phyloP scores from a whole-genome alignment of 2,329 filamentous ascomycete species.

The Ophiostoma triangulosporum region DNA sequence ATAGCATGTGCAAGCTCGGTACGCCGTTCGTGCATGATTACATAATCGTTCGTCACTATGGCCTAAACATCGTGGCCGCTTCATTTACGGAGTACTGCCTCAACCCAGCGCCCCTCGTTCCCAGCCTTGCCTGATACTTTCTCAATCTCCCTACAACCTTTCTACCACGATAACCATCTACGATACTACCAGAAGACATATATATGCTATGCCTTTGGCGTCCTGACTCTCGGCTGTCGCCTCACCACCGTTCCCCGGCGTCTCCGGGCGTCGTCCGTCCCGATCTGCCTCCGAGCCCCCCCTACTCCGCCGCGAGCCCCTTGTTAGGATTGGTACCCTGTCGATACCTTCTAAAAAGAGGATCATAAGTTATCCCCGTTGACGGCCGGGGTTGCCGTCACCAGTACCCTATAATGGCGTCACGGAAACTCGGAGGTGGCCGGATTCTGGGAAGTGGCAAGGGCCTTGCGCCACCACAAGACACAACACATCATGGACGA shows the following conservation, averaged over 20 bases:
- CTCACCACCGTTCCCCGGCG: neutral
- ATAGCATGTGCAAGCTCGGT: neutral
- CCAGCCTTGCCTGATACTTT: neutral
- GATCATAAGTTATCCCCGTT: neutral
- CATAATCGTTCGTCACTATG: neutral
- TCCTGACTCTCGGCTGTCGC: neutral
- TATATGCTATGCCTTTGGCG: neutral
- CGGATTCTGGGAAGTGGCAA: conserved; percentile 80
- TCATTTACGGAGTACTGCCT: neutral
- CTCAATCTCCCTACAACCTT: neutral
- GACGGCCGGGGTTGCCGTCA: conserved; percentile 1
- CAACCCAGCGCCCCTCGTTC: neutral
- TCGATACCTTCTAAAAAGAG: neutral
- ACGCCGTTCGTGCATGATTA: no score
- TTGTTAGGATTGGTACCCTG: neutral
- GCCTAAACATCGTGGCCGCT: neutral
- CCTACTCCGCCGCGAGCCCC: neutral
- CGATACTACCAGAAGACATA: neutral
- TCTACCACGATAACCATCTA: neutral
- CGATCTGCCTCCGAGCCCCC: neutral
- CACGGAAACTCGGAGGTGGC: conserved; percentile 78
- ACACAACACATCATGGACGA: conserved; percentile 21
- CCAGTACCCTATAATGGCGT: conserved; percentile 43
- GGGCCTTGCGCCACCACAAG: conserved; percentile 55
- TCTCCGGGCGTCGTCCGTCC: neutral